Base-by-base conservation (phyloP, 164 flowering plant species). In the Buxus sempervirens region DNA sequence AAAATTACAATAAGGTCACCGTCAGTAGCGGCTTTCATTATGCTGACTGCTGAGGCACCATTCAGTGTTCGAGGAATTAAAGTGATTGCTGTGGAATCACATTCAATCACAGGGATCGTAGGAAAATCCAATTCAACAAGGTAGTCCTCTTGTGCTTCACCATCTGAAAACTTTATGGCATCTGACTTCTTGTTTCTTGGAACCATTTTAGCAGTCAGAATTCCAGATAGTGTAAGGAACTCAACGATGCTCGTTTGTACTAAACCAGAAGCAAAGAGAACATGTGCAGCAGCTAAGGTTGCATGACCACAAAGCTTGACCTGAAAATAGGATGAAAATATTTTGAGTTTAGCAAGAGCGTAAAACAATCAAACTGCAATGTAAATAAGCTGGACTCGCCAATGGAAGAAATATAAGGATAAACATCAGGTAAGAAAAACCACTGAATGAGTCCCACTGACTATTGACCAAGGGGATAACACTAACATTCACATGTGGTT, bases 251-350 rank as follows among this genome's bases (percentile, higher is more conserved):
- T 67, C 0, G 80, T 69, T 22, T 83, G 67, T 42, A 78, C 78
- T 74, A 79, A 63, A 21, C 76, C 81, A 58, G 70, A 68, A 22
- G 82, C 12, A 60, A 88, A 86, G n/a, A 86, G 79, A 41, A 62
- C 18, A 73, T 88, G 80, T 18, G 93, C 69, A 42, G 93, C 85
- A 24, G 93, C 93, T 74, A 88, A 67, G 14, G 93, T 88, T 63
- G 84, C 93, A 79, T 88, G 90, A 21, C 90, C 90, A 74, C 93
- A 86, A 20, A 88, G 82, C 23, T 77, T 41, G 45, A 41, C 45
- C 45, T 41, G 45, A 5, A 41, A 41, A 41, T 41, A 12, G 45
- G 45, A 41, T 5, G 5, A 12, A 41, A 41, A 5, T 12, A 41
- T 41, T 41, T 41, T 41, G 45, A 5, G 12, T 41, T 41, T 12